A percentile compares a stretch with the other conserved stretches of the same genome.
These are phyloP conservation scores for Pilobolus umbonatus DNA, from an alignment of 192 early-diverging fungal species.

Conservation along the genomic window DNA sequence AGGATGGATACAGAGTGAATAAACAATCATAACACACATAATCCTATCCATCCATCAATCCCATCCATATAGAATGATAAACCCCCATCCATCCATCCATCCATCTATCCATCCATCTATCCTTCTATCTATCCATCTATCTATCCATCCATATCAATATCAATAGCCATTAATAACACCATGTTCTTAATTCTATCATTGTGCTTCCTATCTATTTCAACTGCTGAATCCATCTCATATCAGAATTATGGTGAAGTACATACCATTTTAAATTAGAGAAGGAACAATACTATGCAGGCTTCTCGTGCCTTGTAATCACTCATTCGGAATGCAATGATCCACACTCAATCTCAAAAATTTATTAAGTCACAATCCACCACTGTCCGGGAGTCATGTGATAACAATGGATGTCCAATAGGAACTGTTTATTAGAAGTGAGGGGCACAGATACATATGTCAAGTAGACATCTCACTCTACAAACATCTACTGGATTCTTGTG, in stretches of 20 bases:
- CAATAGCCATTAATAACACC: neutral
- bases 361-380: no score
- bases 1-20: neutral
- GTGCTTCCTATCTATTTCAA: neutral
- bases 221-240: no score
- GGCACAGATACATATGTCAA: no score
- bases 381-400: no score
- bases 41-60: neutral
- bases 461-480: no score
- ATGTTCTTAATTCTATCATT: neutral
- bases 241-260: neutral
- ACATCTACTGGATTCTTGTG: no score
- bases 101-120: conserved; percentile 2
- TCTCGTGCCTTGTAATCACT: no score
- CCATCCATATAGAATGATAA: neutral
- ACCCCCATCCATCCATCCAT: neutral
- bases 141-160: neutral
- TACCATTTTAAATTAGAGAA: conserved; percentile 13
- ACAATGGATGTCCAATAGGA: no score
- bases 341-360: no score
- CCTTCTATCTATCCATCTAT: neutral
- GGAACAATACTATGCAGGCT: conserved; percentile 11
- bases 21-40: neutral
- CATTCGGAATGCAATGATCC: no score
- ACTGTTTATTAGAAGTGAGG: no score